A percentile compares a stretch with the other conserved stretches of the same genome.
Conservation (phyloP, 1,284 basidiomycete genomes). For the Lentinula novae-zelandiae region DNA sequence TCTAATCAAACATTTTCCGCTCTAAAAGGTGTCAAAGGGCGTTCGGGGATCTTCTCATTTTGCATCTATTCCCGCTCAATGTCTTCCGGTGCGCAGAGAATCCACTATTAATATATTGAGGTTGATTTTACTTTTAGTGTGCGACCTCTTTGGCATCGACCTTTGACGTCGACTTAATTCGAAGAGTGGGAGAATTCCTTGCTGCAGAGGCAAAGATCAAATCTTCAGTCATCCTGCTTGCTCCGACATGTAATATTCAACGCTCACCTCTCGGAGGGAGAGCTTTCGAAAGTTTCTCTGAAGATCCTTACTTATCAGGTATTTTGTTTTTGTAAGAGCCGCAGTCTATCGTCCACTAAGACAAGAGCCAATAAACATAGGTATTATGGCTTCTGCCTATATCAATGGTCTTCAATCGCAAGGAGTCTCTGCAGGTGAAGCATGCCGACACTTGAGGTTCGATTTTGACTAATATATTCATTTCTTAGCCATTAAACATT, state of each 20-base stretch:
- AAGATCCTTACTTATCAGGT: constrained; percentile 65
- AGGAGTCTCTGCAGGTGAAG: constrained; percentile 53
- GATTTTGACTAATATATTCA: background rate
- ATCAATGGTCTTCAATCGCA: constrained; percentile 63
- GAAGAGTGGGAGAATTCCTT: constrained; percentile 52
- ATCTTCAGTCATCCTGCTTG: constrained; percentile 58
- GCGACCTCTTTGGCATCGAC: constrained; percentile 67
- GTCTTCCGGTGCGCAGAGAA: constrained; percentile 44
- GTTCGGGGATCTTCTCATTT: constrained; percentile 68
- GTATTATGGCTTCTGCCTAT: constrained; percentile 58
- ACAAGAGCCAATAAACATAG: constrained; percentile 25
- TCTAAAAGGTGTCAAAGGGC: constrained; percentile 35
- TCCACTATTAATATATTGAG: background rate
- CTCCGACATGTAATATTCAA: constrained; percentile 71
- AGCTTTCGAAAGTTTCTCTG: constrained; percentile 69
- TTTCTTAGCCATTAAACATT: constrained; percentile 41
- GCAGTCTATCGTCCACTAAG: background rate
- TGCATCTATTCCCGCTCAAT: constrained; percentile 57
- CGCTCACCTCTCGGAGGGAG: constrained; percentile 58
- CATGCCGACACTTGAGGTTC: constrained; percentile 10
- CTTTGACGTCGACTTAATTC: constrained; percentile 54
- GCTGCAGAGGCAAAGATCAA: constrained; percentile 62
- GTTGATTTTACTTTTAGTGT: constrained; percentile 35
- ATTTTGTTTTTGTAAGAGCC: constrained; percentile 19
- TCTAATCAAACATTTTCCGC: background rate